A percentile compares a stretch with the other conserved stretches of the same genome.
Conservation (phyloP, 495 filamentous ascomycete genomes). For the Podospora anserina region DNA sequence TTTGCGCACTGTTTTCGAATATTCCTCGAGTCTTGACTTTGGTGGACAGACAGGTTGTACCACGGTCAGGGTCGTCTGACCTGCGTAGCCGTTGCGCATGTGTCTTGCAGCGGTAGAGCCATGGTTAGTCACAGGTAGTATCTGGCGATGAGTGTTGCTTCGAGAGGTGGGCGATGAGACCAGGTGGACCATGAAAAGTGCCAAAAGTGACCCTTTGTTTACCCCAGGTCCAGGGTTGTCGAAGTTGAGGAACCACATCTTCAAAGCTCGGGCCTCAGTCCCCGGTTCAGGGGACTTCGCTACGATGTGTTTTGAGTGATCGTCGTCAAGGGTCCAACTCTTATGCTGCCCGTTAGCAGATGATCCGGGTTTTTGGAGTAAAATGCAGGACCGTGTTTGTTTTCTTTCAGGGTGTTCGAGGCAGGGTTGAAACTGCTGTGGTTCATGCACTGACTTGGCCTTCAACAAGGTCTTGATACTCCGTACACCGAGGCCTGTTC, state of each 20-base stretch:
- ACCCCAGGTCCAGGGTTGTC: neutral
- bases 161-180: neutral
- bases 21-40: neutral
- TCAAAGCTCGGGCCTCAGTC: neutral
- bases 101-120: neutral
- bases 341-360: neutral
- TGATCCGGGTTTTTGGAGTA: neutral
- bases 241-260: neutral
- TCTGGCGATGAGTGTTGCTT: neutral
- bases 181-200: neutral
- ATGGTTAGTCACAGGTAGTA: neutral
- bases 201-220: neutral
- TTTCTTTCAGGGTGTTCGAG: neutral
- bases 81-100: neutral
- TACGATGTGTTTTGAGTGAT: constrained; percentile 9
- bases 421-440: constrained; percentile 30
- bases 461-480: neutral
- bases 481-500: neutral
- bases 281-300: constrained; percentile 1
- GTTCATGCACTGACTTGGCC: constrained; percentile 25
- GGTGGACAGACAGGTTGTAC: neutral
- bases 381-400: neutral
- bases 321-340: neutral
- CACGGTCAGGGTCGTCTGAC: neutral
- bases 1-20: neutral